Evolutionary conservation across 495 filamentous ascomycete genomes (phyloP).

Genomic region (Penicillium egyptiacum): DNA sequence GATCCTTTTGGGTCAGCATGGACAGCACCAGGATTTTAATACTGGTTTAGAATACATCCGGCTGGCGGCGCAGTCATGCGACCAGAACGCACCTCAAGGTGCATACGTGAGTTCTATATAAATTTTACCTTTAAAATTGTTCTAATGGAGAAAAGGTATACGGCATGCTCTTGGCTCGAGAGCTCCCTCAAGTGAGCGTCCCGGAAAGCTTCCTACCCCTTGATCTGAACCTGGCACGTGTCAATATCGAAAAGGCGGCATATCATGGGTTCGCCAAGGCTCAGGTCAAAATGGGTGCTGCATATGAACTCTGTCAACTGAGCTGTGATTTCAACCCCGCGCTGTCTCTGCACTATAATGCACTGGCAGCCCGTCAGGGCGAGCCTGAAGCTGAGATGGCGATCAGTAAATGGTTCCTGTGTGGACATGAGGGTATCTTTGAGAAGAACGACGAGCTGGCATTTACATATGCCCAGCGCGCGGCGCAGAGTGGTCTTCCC

Average conservation of each 20-base stretch:
- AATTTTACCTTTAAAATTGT: neutral
- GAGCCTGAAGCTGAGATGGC: conserved; percentile 93
- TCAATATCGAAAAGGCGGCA: conserved; percentile 94
- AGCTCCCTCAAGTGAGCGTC: conserved; percentile 82
- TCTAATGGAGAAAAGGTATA: conserved; percentile 58
- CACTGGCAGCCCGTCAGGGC: conserved; percentile 82
- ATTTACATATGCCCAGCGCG: conserved; percentile 84
- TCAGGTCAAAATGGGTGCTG: conserved; percentile 94
- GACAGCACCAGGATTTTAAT: conserved; percentile 76
- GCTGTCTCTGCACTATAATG: conserved; percentile 92
- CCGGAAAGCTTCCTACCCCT: conserved; percentile 71
- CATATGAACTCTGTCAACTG: conserved; percentile 90
- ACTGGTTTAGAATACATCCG: conserved; percentile 79
- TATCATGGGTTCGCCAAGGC: conserved; percentile 97
- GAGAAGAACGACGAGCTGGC: conserved; percentile 93
- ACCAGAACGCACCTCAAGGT: conserved; percentile 96
- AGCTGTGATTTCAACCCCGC: conserved; percentile 94
- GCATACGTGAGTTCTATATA: conserved; percentile 64
- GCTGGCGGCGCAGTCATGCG: conserved; percentile 79
- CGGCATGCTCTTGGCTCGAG: conserved; percentile 89
- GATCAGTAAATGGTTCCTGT: conserved; percentile 98
- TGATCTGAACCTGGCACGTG: conserved; percentile 71
- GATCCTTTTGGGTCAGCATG: conserved; percentile 90
- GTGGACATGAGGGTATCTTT: conserved; percentile 87
- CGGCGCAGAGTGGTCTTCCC: conserved; percentile 73